Evolutionary conservation across 176 grass and related monocot genomes (phyloP).

Genomic region (Cenchrus americanus): DNA sequence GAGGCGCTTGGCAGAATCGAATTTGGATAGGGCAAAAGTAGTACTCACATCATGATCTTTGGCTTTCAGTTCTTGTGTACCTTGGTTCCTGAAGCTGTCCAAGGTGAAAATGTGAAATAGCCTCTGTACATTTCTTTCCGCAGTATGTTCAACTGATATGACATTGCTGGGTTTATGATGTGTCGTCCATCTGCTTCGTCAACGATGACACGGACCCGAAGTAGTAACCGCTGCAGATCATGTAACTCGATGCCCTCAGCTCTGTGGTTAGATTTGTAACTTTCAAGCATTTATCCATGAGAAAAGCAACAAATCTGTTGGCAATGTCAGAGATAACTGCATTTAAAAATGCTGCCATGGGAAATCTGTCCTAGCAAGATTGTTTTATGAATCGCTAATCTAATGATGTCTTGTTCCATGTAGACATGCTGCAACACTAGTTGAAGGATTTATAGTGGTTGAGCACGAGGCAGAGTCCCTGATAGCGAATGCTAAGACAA

Average conservation of each 20-base stretch:
- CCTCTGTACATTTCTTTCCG: slow-evolving; percentile 1
- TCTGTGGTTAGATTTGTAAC: not conserved
- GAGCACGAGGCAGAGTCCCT: too few species aligned
- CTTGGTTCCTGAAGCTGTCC: not conserved
- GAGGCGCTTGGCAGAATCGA: not conserved
- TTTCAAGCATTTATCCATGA: not conserved
- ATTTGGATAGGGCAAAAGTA: not conserved
- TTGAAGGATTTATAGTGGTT: too few species aligned
- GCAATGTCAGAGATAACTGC: too few species aligned
- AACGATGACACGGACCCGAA: not conserved
- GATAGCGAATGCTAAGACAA: too few species aligned
- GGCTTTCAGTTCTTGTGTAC: not conserved
- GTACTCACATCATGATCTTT: not conserved
- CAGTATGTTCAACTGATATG: not conserved
- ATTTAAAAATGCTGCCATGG: too few species aligned
- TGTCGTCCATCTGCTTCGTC: not conserved
- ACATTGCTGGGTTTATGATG: not conserved
- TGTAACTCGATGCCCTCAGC: not conserved
- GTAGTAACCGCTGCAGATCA: not conserved
- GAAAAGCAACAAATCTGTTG: not conserved
- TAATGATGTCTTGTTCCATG: too few species aligned
- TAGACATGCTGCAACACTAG: too few species aligned
- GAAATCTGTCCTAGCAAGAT: too few species aligned
- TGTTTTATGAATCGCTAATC: too few species aligned
- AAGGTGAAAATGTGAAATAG: not conserved